Evolutionary conservation across 208 protist species (phyloP).

Genomic region (Trypanosoma caninum): DNA sequence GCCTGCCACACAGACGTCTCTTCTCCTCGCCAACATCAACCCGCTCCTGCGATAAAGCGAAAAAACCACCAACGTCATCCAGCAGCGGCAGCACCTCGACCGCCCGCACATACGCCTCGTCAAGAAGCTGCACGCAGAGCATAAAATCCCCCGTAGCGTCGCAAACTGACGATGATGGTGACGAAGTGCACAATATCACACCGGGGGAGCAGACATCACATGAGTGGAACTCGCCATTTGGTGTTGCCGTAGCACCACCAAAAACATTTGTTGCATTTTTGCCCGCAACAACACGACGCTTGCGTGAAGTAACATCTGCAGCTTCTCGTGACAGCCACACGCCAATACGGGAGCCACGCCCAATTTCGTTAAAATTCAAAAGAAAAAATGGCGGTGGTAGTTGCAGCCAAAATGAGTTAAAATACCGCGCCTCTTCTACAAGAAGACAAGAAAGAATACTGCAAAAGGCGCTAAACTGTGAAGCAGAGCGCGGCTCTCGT

Average conservation of each 20-base stretch:
- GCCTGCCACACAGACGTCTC: neutral
- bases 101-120: slow-evolving; percentile 11
- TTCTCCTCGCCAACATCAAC: neutral
- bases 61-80: neutral
- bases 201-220: slow-evolving; percentile 30
- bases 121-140: slow-evolving; percentile 18
- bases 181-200: slow-evolving; percentile 9
- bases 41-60: neutral
- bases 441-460: slow-evolving; percentile 65
- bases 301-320: neutral
- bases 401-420: slow-evolving; percentile 14
- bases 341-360: slow-evolving; percentile 34
- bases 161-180: neutral
- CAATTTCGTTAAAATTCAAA: slow-evolving; percentile 52
- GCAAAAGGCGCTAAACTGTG: slow-evolving; percentile 21
- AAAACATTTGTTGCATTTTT: neutral
- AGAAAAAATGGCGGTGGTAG: slow-evolving; percentile 62
- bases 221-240: slow-evolving; percentile 32
- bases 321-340: slow-evolving; percentile 39
- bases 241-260: neutral
- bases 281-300: neutral
- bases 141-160: slow-evolving; percentile 8
- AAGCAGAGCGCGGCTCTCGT: slow-evolving; percentile 33
- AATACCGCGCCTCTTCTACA: slow-evolving; percentile 40
- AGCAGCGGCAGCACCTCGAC: slow-evolving; percentile 1